Base-by-base conservation (phyloP, 768 basidiomycete species). In the Naganishia friedmannii region DNA sequence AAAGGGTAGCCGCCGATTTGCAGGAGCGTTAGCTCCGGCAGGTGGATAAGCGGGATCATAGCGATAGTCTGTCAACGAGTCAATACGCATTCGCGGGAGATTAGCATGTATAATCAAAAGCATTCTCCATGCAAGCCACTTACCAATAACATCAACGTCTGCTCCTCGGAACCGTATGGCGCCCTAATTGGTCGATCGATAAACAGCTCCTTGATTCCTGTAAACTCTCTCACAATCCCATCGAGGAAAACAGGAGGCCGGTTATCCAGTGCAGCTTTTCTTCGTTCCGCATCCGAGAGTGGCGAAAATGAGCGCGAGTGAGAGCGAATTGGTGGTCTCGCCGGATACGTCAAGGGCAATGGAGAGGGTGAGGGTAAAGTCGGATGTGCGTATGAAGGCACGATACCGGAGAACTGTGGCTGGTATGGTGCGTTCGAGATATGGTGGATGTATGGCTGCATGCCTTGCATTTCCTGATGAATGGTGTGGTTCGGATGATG, bases 1-100 rank as follows among this genome's bases (percentile, higher is more conserved):
- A 78, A 74, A 3, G 75, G 73, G 69, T 79, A 79, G 9, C 76
- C 77, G 19, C 78, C 78, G 45, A 79, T 70, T 72, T 79, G 78
- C 12, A 79, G 74, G 3, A 79, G 71, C 12, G 70, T 74, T 2
- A 79, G 73, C n/a, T 76, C 68, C 1, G 77, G 72, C 1, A 78
- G 71, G 3, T 63, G 10, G 2, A 70, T 46, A 9, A 79, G 70
- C 0, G 78, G 78, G 4, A 37, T 29, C 19, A 79, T 72, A 0
- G 77, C 72, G 19, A 68, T 68, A 23, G 70, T 70, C 78, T 79
- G 55, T 8, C 28, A n/a, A 2, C 26, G 19, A n/a, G 6, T 13
- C 9, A 3, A 6, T 13, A 31, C 45, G 21, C 45, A 21, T 21
- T 21, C 15, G 17, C n/a, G n/a, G 45, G 17, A 46, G 21, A 46